phyloP scores from a whole-genome alignment of 2,329 filamentous ascomycete genomes.

The Pyrenophora graminea region DNA sequence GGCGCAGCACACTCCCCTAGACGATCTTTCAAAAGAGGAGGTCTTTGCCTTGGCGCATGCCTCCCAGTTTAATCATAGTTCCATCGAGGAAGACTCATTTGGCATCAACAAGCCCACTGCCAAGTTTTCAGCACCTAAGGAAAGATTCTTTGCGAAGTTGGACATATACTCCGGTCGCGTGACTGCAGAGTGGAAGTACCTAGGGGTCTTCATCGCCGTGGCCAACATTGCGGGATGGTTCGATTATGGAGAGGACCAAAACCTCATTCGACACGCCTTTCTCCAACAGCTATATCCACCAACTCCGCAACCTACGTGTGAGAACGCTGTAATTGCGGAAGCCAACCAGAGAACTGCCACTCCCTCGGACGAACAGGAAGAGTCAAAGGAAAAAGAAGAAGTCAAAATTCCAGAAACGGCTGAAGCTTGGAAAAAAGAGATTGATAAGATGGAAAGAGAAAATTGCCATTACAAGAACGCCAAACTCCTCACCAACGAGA shows the following conservation, averaged over 20 bases:
- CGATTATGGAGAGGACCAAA: conserved; percentile 57
- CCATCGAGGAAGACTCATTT: background rate
- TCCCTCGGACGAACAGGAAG: background rate
- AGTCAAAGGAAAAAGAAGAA: background rate
- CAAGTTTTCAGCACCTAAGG: conserved; percentile 19
- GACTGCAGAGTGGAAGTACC: conserved; percentile 59
- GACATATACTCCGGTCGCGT: conserved; percentile 61
- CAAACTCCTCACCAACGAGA: conserved; percentile 41
- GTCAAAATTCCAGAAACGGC: background rate
- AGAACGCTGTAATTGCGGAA: background rate
- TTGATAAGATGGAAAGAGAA: background rate
- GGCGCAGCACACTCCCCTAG: background rate
- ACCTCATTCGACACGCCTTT: conserved; percentile 42
- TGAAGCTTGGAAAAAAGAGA: background rate
- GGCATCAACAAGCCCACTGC: background rate
- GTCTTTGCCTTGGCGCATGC: background rate
- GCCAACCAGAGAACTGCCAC: background rate
- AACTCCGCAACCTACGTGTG: background rate
- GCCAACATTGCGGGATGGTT: conserved; percentile 59
- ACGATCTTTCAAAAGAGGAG: conserved; percentile 41
- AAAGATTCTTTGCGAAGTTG: conserved; percentile 59
- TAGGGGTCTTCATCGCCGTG: conserved; percentile 64
- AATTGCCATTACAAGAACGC: background rate
- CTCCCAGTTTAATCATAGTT: background rate
- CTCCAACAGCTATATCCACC: background rate